A percentile compares a stretch with the other conserved stretches of the same genome.
Evolutionary conservation across 176 grass and related monocot genomes (phyloP).

Genomic region (Oryza punctata): DNA sequence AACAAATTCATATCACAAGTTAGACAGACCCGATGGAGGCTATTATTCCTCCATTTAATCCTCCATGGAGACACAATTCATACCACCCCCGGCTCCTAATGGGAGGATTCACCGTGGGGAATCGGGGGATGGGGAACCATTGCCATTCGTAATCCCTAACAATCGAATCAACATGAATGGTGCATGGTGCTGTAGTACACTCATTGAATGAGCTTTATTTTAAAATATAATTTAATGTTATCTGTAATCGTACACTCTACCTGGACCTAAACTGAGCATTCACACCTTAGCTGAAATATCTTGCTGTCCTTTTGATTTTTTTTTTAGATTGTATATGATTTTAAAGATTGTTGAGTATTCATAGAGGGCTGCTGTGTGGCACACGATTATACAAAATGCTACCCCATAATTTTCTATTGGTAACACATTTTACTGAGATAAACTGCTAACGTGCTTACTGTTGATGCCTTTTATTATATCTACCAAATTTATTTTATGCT

Average conservation of each 20-base stretch:
- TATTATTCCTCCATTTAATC: too few species aligned
- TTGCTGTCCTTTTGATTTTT: not conserved
- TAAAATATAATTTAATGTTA: not conserved
- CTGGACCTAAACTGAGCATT: not conserved
- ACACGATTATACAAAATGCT: not conserved
- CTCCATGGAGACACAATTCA: too few species aligned
- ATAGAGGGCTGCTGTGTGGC: not conserved
- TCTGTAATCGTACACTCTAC: conserved; percentile 5
- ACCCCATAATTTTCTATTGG: not conserved
- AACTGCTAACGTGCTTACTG: conserved; percentile 2
- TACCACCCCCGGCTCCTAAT: too few species aligned
- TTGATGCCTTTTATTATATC: not conserved
- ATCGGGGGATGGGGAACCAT: too few species aligned
- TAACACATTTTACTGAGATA: conserved; percentile 6
- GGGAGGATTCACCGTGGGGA: too few species aligned
- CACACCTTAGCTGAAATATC: not conserved
- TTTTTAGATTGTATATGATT: not conserved
- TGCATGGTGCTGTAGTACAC: not conserved
- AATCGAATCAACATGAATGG: not conserved
- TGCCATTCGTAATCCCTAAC: too few species aligned
- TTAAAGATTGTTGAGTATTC: conserved; percentile 20
- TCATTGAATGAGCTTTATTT: not conserved
- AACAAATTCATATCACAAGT: too few species aligned
- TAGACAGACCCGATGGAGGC: too few species aligned
- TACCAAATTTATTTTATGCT: not conserved